Evolutionary conservation across 1,284 basidiomycete genomes (phyloP).

Genomic region (Ustilago vetiveriae): DNA sequence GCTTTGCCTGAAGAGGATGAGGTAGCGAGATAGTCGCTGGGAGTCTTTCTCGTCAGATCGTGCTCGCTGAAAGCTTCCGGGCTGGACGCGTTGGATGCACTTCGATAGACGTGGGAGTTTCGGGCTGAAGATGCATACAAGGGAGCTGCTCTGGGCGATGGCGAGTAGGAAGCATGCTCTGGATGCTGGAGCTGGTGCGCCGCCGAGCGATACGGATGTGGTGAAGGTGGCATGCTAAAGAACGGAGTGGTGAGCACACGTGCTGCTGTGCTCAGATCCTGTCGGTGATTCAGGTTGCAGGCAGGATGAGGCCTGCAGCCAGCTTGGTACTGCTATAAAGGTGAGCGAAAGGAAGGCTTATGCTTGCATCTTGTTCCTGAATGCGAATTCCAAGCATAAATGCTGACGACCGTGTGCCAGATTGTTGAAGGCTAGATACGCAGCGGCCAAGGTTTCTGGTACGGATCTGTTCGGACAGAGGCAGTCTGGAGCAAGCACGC

Average conservation of each 20-base stretch:
- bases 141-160: conserved; percentile 30
- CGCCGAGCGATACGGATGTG: conserved; percentile 37
- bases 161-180: conserved; percentile 38
- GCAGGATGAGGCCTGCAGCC: too few relatives aligned
- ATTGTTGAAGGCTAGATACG: too few relatives aligned
- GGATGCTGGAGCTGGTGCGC: conserved; percentile 53
- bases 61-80: conserved; percentile 29
- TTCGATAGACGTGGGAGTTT: conserved; percentile 26
- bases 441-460: too few relatives aligned
- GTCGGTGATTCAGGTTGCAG: too few relatives aligned
- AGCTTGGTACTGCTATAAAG: too few relatives aligned
- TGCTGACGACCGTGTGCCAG: too few relatives aligned
- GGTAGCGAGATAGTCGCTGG: neutral
- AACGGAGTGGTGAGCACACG: neutral
- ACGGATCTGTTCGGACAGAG: too few relatives aligned
- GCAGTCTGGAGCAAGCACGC: too few relatives aligned
- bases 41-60: conserved; percentile 2
- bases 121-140: conserved; percentile 25
- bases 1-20: neutral
- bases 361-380: neutral
- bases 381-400: too few relatives aligned
- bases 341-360: neutral
- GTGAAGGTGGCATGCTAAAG: conserved; percentile 33
- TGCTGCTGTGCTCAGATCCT: too few relatives aligned
- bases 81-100: conserved; percentile 26